These are phyloP conservation scores for Xenoacremonium recifei DNA, from an alignment of 2,329 filamentous ascomycete genomes.

Conservation along the genomic window DNA sequence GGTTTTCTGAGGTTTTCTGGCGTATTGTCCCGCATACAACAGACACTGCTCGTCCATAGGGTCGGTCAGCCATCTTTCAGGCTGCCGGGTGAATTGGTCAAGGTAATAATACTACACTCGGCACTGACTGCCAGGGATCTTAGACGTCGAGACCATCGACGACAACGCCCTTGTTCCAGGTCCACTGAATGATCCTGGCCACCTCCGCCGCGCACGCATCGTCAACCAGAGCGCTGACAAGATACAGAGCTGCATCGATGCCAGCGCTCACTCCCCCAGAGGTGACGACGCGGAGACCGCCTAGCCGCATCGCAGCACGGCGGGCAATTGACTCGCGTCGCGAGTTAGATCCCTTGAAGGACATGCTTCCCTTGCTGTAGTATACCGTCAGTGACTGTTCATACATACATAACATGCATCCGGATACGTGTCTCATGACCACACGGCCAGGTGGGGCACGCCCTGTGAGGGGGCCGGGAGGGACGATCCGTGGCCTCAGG, in stretches of 20 bases:
- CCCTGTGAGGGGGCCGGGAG: neutral
- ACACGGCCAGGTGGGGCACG: conserved; percentile 19
- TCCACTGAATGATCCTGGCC: conserved; percentile 74
- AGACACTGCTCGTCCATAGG: conserved; percentile 9
- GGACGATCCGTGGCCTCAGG: too few species aligned
- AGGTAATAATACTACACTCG: conserved; percentile 24
- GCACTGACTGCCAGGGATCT: conserved; percentile 30
- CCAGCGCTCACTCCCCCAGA: conserved; percentile 76
- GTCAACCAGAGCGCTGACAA: conserved; percentile 79
- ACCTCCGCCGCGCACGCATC: conserved; percentile 75
- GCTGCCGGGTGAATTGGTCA: too few species aligned
- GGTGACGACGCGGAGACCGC: conserved; percentile 72
- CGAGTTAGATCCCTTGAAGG: conserved; percentile 70
- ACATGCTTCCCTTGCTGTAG: conserved; percentile 76
- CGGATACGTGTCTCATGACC: conserved; percentile 8
- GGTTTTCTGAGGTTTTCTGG: conserved; percentile 26
- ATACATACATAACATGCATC: too few species aligned
- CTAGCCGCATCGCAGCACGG: conserved; percentile 72
- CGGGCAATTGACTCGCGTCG: conserved; percentile 79
- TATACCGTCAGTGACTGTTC: conserved; percentile 23
- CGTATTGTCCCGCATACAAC: conserved; percentile 26
- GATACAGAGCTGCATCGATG: conserved; percentile 79
- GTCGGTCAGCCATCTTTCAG: neutral
- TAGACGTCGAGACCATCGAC: conserved; percentile 84
- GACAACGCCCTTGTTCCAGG: conserved; percentile 82